These are phyloP conservation scores for Eimeria acervulina DNA, from an alignment of 169 alveolate genomes.

Conservation along the genomic window DNA sequence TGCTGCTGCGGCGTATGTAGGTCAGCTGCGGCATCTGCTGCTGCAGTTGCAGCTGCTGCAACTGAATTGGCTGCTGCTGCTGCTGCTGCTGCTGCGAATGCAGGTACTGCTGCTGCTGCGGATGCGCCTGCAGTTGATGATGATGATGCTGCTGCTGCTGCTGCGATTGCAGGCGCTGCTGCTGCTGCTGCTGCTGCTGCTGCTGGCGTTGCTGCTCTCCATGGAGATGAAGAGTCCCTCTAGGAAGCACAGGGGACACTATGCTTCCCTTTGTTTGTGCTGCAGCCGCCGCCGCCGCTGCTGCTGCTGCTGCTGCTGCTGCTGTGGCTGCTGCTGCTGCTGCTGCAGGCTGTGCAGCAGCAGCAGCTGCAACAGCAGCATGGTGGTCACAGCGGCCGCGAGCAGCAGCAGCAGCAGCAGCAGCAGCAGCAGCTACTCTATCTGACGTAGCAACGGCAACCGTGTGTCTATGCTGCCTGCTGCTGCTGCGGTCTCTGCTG, in stretches of 20 bases:
- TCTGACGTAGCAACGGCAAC: neutral
- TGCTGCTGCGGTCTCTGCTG: constrained; percentile 15
- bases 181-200: constrained; percentile 28
- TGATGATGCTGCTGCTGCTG: neutral
- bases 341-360: neutral
- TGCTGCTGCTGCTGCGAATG: neutral
- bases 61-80: neutral
- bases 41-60: too few relatives aligned
- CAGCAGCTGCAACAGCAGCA: neutral
- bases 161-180: neutral
- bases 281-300: constrained; percentile 12
- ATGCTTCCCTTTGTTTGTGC: neutral
- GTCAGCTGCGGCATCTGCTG: neutral
- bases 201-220: constrained; percentile 6
- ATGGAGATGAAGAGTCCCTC: too few relatives aligned
- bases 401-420: neutral
- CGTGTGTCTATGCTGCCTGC: neutral
- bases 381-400: neutral
- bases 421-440: neutral
- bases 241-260: too few relatives aligned
- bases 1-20: neutral
- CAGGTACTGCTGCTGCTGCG: neutral
- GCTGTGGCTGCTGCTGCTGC: constrained; percentile 37
- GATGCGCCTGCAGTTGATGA: neutral
- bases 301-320: constrained; percentile 4